Conservation (phyloP, 2,329 filamentous ascomycete species). For the Cladophialophora yegresii region DNA sequence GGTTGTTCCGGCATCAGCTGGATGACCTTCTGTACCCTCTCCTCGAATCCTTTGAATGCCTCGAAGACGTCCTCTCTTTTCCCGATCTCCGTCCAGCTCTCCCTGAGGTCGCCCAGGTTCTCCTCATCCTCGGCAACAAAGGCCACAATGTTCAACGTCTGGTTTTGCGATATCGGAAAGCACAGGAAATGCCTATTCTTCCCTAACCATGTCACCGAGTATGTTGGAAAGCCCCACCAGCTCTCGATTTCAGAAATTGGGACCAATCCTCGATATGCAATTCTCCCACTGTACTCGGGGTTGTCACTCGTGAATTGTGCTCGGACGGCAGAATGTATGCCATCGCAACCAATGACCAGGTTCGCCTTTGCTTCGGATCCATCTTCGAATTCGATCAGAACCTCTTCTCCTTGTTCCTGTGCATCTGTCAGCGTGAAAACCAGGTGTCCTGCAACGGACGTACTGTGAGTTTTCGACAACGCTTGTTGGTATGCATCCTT, state of each 20-base stretch:
- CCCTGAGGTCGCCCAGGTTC: constrained; percentile 40
- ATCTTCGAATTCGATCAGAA: constrained; percentile 37
- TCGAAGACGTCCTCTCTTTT: constrained; percentile 36
- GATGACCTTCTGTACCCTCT: constrained; percentile 29
- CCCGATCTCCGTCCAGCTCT: constrained; percentile 43
- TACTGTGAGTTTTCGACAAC: constrained; percentile 23
- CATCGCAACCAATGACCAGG: constrained; percentile 36
- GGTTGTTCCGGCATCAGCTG: constrained; percentile 23
- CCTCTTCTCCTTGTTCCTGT: constrained; percentile 21
- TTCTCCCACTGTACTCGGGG: constrained; percentile 24
- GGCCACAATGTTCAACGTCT: constrained; percentile 44
- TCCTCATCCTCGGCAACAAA: constrained; percentile 41
- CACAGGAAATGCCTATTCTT: constrained; percentile 44
- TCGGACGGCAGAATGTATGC: constrained; percentile 33
- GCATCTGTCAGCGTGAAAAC: constrained; percentile 3
- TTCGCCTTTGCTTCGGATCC: constrained; percentile 32
- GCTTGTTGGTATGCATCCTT: constrained; percentile 23
- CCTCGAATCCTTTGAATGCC: constrained; percentile 26
- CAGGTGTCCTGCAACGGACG: background rate
- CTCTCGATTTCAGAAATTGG: constrained; percentile 24
- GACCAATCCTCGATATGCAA: constrained; percentile 25
- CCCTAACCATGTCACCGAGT: constrained; percentile 41
- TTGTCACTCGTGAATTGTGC: constrained; percentile 24
- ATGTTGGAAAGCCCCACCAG: constrained; percentile 37
- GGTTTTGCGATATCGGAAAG: constrained; percentile 44